phyloP scores from a whole-genome alignment of 2,329 filamentous ascomycete genomes.

The Colletotrichum sansevieriae region DNA sequence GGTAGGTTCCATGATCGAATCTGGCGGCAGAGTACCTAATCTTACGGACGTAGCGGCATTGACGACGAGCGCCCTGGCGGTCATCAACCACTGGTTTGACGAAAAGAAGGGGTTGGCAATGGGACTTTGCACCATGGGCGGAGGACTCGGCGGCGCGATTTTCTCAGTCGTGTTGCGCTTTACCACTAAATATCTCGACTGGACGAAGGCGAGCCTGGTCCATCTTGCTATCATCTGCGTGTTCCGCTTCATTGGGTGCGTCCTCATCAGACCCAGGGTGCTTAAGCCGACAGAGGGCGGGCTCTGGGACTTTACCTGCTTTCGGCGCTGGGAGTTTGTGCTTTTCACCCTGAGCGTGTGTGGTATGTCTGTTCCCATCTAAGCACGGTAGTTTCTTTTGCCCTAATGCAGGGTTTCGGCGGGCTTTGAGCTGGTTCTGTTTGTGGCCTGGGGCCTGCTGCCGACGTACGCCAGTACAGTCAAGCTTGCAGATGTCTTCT shows the following conservation, averaged over 20 bases:
- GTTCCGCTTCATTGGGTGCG: conserved; percentile 43
- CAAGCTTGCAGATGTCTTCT: conserved; percentile 46
- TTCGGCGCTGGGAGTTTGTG: conserved; percentile 45
- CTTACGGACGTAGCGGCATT: conserved; percentile 42
- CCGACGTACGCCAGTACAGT: conserved; percentile 46
- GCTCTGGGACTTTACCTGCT: conserved; percentile 39
- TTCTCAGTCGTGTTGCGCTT: conserved; percentile 47
- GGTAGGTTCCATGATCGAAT: conserved; percentile 38
- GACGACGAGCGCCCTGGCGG: conserved; percentile 46
- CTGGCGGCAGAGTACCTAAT: not conserved
- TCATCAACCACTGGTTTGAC: conserved; percentile 47
- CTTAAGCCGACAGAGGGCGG: conserved; percentile 11
- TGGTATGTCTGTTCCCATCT: conserved; percentile 41
- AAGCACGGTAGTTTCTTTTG: not conserved
- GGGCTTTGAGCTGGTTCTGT: conserved; percentile 50
- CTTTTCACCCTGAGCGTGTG: conserved; percentile 47
- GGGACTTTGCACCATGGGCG: conserved; percentile 47
- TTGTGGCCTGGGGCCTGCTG: conserved; percentile 49
- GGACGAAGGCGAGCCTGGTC: conserved; percentile 43
- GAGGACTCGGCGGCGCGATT: conserved; percentile 49
- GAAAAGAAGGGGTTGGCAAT: conserved; percentile 43
- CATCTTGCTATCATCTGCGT: conserved; percentile 44
- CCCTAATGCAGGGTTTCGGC: conserved; percentile 15
- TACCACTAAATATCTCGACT: conserved; percentile 45
- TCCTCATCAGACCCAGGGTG: conserved; percentile 43